Base-by-base conservation (phyloP, 495 filamentous ascomycete genomes). In the Annulohypoxylon moriforme region DNA sequence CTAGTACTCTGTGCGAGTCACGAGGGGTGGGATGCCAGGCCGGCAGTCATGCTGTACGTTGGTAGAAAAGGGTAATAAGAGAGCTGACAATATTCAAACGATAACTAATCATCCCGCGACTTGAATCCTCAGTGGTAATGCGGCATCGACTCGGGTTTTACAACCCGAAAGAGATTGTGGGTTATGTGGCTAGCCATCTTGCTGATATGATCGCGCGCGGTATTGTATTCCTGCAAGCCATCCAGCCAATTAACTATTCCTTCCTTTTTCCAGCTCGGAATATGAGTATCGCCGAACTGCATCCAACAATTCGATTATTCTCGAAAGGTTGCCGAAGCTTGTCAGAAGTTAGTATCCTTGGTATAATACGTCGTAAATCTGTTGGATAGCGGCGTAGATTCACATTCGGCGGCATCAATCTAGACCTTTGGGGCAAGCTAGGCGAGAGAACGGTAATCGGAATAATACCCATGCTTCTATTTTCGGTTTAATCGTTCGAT, bases 101-200 rank as follows among this genome's bases (percentile, higher is more conserved):
- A 73, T 69, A 69, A 73, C 42, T 50, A 63, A 18, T 14, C 25
- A 42, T 64, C 52, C 47, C 24, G 6, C 34, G 24, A 16, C 42
- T 33, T 53, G 56, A 36, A 40, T 73, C 44, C 10, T 46, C 38
- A 42, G 34, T 14, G 13, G 38, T 20, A 13, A 55, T 33, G 52
- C 25, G 61, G 61, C 62, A 47, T 36, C 49, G 50, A 66, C 60
- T 73, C 71, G 71, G 71, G 71, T 73, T 69, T 65, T 73, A 73
- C 61, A 66, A 73, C 71, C 71, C 71, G 66, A 69, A 69, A 55
- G 40, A 67, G 71, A 6, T 63, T 22, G 53, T 42, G 46, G 9
- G 64, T 46, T 50, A 67, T 65, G 62, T 52, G 34, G 33, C 34
- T 50, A 66, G 49, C 66, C 66, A 59, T 63, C 4, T 7, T 67